These are phyloP conservation scores for Aspergillus floridensis DNA, from an alignment of 2,329 filamentous ascomycete species.

Conservation along the genomic window DNA sequence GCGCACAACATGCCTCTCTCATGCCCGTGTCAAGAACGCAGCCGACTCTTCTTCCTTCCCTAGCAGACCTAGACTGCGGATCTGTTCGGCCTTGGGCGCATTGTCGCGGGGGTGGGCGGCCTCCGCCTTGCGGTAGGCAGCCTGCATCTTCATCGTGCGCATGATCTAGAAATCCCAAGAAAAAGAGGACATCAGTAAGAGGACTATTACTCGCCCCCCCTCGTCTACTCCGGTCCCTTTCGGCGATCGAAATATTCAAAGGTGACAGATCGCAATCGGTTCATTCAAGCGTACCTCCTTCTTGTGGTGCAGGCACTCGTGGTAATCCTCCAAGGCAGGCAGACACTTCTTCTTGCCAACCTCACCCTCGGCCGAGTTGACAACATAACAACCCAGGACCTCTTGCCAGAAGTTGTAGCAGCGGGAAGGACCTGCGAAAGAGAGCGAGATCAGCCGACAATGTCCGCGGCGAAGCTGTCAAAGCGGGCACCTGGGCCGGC, in stretches of 20 bases:
- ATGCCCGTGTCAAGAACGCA: slow-evolving; percentile 46
- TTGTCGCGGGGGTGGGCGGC: slow-evolving; percentile 73
- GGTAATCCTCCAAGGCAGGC: slow-evolving; percentile 89
- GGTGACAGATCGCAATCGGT: neutral
- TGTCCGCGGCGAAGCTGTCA: slow-evolving; percentile 18
- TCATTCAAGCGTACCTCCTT: slow-evolving; percentile 72
- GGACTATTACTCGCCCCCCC: neutral
- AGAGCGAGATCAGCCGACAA: slow-evolving; percentile 23
- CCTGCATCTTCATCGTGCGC: slow-evolving; percentile 74
- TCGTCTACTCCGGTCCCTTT: neutral
- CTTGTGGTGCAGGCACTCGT: slow-evolving; percentile 97
- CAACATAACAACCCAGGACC: slow-evolving; percentile 94
- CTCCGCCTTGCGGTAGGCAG: slow-evolving; percentile 78
- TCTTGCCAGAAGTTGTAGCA: slow-evolving; percentile 99
- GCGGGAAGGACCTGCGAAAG: slow-evolving; percentile 61
- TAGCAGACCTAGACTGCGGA: slow-evolving; percentile 80
- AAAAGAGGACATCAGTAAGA: neutral
- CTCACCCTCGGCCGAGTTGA: slow-evolving; percentile 80
- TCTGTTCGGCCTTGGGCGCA: slow-evolving; percentile 77
- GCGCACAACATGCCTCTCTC: slow-evolving; percentile 19
- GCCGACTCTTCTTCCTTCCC: slow-evolving; percentile 79
- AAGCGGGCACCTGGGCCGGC: slow-evolving; percentile 14
- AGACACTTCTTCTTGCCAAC: slow-evolving; percentile 84
- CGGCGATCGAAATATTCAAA: neutral
- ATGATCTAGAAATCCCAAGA: slow-evolving; percentile 59